These are phyloP conservation scores for Penicillium sp. DNA, from an alignment of 2,329 filamentous ascomycete species.

Conservation along the genomic window DNA sequence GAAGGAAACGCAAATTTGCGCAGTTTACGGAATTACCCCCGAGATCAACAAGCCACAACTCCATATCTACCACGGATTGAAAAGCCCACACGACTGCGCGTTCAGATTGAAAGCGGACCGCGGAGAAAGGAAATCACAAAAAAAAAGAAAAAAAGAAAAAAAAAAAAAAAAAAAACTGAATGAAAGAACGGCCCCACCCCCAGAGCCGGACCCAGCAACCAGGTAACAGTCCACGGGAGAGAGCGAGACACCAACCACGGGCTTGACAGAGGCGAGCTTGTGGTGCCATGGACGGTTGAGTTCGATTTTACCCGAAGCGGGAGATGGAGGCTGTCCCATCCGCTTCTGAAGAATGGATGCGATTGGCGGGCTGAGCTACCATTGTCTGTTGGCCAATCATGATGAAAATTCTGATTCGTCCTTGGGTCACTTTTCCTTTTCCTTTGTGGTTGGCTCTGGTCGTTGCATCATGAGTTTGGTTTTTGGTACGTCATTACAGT, in stretches of 20 bases:
- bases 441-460: not conserved
- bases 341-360: not conserved
- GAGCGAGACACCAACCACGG: not conserved
- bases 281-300: not conserved
- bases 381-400: not conserved
- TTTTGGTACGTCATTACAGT: not conserved
- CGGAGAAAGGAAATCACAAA: no score
- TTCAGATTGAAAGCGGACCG: not conserved
- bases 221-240: constrained; percentile 14
- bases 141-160: not conserved
- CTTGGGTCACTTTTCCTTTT: not conserved
- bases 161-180: not conserved
- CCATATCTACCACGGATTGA: not conserved
- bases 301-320: not conserved
- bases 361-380: constrained; percentile 9
- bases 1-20: not conserved
- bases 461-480: not conserved
- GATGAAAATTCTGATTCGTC: not conserved
- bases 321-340: not conserved
- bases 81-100: not conserved
- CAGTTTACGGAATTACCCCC: not conserved
- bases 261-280: not conserved
- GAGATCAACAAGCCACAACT: not conserved
- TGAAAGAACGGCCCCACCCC: constrained; percentile 3
- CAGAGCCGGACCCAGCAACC: constrained; percentile 19